These are phyloP conservation scores for Aspergillus nidulans DNA, from an alignment of 495 filamentous ascomycete genomes.

Conservation along the genomic window DNA sequence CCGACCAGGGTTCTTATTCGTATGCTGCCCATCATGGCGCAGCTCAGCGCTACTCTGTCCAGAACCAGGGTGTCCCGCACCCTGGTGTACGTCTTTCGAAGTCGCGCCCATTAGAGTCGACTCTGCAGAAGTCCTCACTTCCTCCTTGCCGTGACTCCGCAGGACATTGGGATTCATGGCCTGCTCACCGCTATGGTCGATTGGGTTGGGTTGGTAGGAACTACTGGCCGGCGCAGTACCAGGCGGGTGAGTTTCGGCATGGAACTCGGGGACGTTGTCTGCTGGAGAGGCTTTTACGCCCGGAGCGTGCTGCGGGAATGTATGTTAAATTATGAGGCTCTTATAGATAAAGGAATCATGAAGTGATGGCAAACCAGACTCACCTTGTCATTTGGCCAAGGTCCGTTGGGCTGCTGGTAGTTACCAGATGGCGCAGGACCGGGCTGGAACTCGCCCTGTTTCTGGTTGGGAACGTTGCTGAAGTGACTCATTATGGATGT, in stretches of 20 bases:
- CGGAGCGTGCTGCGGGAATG: slow-evolving; percentile 53
- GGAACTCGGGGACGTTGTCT: slow-evolving; percentile 61
- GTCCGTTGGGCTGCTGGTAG: slow-evolving; percentile 3
- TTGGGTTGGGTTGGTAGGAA: slow-evolving; percentile 56
- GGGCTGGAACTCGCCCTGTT: slow-evolving; percentile 56
- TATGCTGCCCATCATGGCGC: slow-evolving; percentile 48
- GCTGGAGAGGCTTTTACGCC: slow-evolving; percentile 55
- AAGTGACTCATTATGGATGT: slow-evolving; percentile 47
- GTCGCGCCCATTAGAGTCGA: slow-evolving; percentile 62
- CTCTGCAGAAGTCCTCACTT: slow-evolving; percentile 36
- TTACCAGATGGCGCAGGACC: background rate
- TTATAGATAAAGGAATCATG: too few species aligned
- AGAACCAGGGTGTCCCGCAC: slow-evolving; percentile 55
- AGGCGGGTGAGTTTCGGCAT: slow-evolving; percentile 52
- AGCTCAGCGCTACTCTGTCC: slow-evolving; percentile 60
- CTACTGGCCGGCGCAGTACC: slow-evolving; percentile 61
- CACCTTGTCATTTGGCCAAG: slow-evolving; percentile 1
- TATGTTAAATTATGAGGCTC: too few species aligned
- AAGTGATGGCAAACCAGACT: slow-evolving; percentile 22
- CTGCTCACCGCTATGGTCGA: slow-evolving; percentile 40
- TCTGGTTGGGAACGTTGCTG: slow-evolving; percentile 46
- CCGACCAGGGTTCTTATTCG: slow-evolving; percentile 41
- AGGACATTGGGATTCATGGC: slow-evolving; percentile 41
- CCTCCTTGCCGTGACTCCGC: slow-evolving; percentile 40
- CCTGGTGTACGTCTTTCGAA: slow-evolving; percentile 55